Conservation (phyloP, 495 filamentous ascomycete genomes). For the Aspergillus affinis region DNA sequence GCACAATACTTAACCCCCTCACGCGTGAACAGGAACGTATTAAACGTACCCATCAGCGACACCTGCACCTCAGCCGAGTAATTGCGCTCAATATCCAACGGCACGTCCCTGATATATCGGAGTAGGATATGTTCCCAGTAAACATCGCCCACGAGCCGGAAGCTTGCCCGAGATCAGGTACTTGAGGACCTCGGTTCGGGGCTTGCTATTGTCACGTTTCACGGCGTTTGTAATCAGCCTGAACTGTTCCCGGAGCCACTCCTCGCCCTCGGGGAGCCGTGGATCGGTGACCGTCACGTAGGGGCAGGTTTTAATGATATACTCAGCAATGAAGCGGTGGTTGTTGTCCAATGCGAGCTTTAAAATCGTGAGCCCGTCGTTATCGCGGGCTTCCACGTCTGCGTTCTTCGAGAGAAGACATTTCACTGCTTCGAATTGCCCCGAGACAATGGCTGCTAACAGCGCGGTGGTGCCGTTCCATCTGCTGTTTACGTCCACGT, state of each 20-base stretch:
- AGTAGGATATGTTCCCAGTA: conserved; percentile 18
- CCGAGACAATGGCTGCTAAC: conserved; percentile 5
- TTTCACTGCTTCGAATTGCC: conserved; percentile 5
- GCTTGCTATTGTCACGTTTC: conserved; percentile 1
- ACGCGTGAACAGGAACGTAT: conserved; percentile 6
- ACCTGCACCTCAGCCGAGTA: conserved; percentile 9
- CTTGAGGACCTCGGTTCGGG: conserved; percentile 3
- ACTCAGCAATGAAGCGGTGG: conserved; percentile 3
- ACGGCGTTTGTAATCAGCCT: conserved; percentile 4
- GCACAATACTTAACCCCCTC: conserved; percentile 11
- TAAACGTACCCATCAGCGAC: conserved; percentile 12
- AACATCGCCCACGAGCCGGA: conserved; percentile 1
- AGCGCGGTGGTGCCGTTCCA: conserved; percentile 10
- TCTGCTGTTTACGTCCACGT: not conserved
- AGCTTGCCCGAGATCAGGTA: conserved; percentile 4
- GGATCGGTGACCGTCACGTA: not conserved
- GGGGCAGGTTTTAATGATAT: not conserved
- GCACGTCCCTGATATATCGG: conserved; percentile 13
- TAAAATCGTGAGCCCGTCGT: conserved; percentile 11
- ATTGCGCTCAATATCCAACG: conserved; percentile 9
- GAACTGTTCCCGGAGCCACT: conserved; percentile 7
- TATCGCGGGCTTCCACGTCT: conserved; percentile 8
- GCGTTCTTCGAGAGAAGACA: not conserved
- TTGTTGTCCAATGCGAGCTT: conserved; percentile 5
- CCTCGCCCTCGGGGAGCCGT: not conserved